Conservation (phyloP, 1,139 yeast genomes). For the Hyphopichia pseudoburtonii region DNA sequence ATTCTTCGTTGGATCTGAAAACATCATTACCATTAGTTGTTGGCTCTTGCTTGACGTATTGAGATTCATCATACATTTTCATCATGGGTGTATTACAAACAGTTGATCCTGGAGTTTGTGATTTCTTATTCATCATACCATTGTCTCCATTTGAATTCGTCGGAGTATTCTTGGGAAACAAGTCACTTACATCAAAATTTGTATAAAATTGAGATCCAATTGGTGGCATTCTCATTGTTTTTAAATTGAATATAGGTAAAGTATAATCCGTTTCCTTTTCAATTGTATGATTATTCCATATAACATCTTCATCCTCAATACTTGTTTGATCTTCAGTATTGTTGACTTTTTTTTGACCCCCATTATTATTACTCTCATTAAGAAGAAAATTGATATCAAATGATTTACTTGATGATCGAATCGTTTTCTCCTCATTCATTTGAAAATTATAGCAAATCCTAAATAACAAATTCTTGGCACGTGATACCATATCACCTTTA, state of each 20-base stretch:
- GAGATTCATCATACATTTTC: no score
- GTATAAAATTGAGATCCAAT: conserved; percentile 8
- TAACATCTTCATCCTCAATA: background rate
- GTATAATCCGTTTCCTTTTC: conserved; percentile 7
- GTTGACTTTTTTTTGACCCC: background rate
- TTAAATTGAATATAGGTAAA: conserved; percentile 14
- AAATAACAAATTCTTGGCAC: conserved; percentile 10
- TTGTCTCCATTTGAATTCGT: no score
- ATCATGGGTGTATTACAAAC: no score
- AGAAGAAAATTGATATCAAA: conserved; percentile 15
- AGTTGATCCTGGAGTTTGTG: no score
- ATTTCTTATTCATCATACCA: background rate
- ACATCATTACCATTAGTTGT: background rate
- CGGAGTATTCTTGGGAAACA: conserved; percentile 13
- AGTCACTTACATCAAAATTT: conserved; percentile 10
- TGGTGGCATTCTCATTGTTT: conserved; percentile 13
- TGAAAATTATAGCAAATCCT: conserved; percentile 10
- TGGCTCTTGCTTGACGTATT: no score
- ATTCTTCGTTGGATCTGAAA: background rate
- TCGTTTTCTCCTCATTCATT: conserved; percentile 7
- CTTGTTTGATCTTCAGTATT: conserved; percentile 9
- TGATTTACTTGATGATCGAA: conserved; percentile 7
- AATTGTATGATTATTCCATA: background rate
- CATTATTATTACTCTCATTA: conserved; percentile 7
- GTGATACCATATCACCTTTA: conserved; percentile 4